Evolutionary conservation across 208 protist genomes (phyloP).

Genomic region (Acanthamoeba royreba): DNA sequence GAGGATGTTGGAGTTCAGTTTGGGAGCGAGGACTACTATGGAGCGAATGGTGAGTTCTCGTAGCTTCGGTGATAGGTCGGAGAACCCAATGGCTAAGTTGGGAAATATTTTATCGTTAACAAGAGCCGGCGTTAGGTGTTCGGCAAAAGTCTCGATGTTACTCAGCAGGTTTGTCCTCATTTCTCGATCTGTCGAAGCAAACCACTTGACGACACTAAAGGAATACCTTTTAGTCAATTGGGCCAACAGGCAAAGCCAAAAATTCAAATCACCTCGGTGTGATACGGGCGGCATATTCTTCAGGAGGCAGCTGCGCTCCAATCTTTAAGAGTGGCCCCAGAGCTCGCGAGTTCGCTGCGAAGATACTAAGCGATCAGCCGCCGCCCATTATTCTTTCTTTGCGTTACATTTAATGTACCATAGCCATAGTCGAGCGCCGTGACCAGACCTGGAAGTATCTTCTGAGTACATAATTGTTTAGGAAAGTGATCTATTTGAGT

Average conservation of each 20-base stretch:
- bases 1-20: slow-evolving; percentile 38
- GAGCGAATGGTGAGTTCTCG: slow-evolving; percentile 71
- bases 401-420: slow-evolving; percentile 38
- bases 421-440: slow-evolving; percentile 68
- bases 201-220: slow-evolving; percentile 71
- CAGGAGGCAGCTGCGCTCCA: slow-evolving; percentile 47
- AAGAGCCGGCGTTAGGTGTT: slow-evolving; percentile 53
- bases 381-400: too few relatives aligned
- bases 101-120: slow-evolving; percentile 75
- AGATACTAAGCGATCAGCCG: background rate
- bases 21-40: slow-evolving; percentile 69
- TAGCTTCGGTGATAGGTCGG: slow-evolving; percentile 49
- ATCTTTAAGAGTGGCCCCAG: slow-evolving; percentile 73
- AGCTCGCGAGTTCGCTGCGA: slow-evolving; percentile 39
- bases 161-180: slow-evolving; percentile 64
- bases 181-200: slow-evolving; percentile 57
- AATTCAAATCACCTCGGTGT: slow-evolving; percentile 18
- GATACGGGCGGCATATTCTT: slow-evolving; percentile 59
- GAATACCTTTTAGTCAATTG: too few relatives aligned
- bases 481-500: slow-evolving; percentile 67
- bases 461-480: slow-evolving; percentile 61
- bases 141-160: slow-evolving; percentile 62
- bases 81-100: slow-evolving; percentile 59
- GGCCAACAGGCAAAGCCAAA: too few relatives aligned
- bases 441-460: slow-evolving; percentile 70